These are phyloP conservation scores for Lachnellula cervina DNA, from an alignment of 2,329 filamentous ascomycete genomes.

Conservation along the genomic window DNA sequence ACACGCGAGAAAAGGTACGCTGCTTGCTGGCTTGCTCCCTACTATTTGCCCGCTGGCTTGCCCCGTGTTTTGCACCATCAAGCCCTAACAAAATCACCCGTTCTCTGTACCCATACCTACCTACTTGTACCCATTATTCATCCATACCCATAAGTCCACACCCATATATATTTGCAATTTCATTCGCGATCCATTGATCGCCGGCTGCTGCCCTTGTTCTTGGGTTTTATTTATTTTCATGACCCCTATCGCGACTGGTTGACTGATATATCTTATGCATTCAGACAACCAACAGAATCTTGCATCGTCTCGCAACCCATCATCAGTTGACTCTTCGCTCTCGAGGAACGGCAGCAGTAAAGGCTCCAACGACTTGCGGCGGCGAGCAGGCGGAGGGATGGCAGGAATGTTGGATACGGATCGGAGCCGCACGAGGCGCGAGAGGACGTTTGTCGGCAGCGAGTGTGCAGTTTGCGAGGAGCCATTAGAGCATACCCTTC, in stretches of 20 bases:
- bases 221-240: too few relatives aligned
- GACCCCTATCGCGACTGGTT: too few relatives aligned
- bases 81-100: too few relatives aligned
- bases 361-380: slow-evolving; percentile 21
- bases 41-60: slow-evolving; percentile 1
- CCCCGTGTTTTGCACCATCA: background rate
- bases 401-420: slow-evolving; percentile 69
- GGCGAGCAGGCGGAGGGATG: slow-evolving; percentile 39
- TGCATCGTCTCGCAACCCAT: slow-evolving; percentile 8
- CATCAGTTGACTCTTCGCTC: slow-evolving; percentile 9
- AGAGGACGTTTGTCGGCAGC: slow-evolving; percentile 91
- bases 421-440: slow-evolving; percentile 71
- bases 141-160: too few relatives aligned
- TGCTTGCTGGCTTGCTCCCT: slow-evolving; percentile 1
- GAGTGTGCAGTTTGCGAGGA: slow-evolving; percentile 97
- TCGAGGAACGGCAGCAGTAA: slow-evolving; percentile 7
- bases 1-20: slow-evolving; percentile 27
- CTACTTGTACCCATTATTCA: too few relatives aligned
- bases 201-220: too few relatives aligned
- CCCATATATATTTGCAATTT: too few relatives aligned
- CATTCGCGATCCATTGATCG: too few relatives aligned
- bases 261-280: background rate
- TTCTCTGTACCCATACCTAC: too few relatives aligned
- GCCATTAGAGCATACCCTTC: slow-evolving; percentile 88
- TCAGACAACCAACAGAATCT: slow-evolving; percentile 9